These are phyloP conservation scores for Pistacia atlantica DNA, from an alignment of 345 rosid genomes.

Conservation along the genomic window DNA sequence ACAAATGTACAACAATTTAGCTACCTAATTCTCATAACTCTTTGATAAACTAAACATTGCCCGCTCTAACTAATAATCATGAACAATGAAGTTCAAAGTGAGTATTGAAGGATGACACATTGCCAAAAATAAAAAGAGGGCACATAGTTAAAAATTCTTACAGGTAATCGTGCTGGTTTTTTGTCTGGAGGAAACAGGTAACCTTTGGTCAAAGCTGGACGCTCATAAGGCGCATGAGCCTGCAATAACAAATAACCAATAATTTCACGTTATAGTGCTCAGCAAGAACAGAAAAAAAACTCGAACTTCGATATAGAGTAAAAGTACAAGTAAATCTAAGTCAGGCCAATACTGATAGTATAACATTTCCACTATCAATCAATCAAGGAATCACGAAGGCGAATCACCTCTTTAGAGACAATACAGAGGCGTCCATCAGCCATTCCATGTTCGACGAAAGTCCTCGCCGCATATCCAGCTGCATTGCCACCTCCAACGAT, in stretches of 20 bases:
- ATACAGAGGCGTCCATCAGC: constrained; percentile 91
- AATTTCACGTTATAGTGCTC: neutral
- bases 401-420: constrained; percentile 80
- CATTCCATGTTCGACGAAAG: constrained; percentile 93
- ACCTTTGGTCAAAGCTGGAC: constrained; percentile 94
- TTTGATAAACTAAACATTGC: neutral
- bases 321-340: neutral
- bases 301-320: neutral
- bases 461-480: constrained; percentile 95
- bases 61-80: neutral
- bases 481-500: constrained; percentile 97
- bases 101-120: neutral
- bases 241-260: constrained; percentile 29
- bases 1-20: neutral
- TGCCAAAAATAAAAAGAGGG: neutral
- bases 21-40: neutral
- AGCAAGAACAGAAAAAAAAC: neutral
- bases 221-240: constrained; percentile 92
- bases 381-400: neutral
- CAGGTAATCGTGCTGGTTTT: constrained; percentile 94
- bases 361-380: neutral
- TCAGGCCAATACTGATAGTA: neutral
- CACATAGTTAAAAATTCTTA: constrained; percentile 35
- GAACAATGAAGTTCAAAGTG: neutral
- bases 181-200: constrained; percentile 90